Percentiles rank a stretch among this genome's conserved stretches.
Evolutionary conservation across 1,139 yeast species (phyloP).

Genomic region (Kodamaea plutei): DNA sequence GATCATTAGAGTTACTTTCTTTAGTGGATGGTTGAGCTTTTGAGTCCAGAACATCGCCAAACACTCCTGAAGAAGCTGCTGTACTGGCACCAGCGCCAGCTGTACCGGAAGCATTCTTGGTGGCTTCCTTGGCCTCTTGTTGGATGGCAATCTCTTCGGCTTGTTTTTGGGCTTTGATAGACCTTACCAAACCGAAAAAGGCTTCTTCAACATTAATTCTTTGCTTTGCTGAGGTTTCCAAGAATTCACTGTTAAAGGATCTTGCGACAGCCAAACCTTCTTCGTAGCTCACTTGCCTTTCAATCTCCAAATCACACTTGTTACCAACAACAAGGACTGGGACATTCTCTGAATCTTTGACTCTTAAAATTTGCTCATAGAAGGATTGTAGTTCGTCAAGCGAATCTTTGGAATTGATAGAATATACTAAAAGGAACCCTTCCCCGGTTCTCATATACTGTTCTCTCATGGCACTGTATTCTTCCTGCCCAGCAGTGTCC

Average conservation of each 20-base stretch:
- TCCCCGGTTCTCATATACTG: slow-evolving; percentile 92
- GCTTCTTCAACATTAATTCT: slow-evolving; percentile 93
- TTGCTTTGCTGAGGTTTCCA: slow-evolving; percentile 92
- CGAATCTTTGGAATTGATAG: slow-evolving; percentile 75
- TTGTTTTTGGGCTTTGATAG: slow-evolving; percentile 42
- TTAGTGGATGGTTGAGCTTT: no score
- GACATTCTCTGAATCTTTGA: slow-evolving; percentile 72
- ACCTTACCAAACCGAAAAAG: slow-evolving; percentile 70
- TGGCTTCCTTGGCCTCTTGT: background rate
- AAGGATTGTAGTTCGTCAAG: slow-evolving; percentile 75
- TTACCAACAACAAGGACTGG: slow-evolving; percentile 76
- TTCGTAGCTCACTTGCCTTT: slow-evolving; percentile 75
- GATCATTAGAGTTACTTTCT: no score
- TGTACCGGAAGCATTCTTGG: slow-evolving; percentile 2
- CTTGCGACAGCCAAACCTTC: slow-evolving; percentile 80
- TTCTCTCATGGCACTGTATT: slow-evolving; percentile 93
- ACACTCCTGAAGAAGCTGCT: slow-evolving; percentile 4
- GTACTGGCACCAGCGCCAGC: slow-evolving; percentile 8
- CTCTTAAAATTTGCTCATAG: slow-evolving; percentile 80
- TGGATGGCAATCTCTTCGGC: background rate
- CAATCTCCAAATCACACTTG: slow-evolving; percentile 72
- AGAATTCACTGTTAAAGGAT: slow-evolving; percentile 71
- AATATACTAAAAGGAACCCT: slow-evolving; percentile 80
- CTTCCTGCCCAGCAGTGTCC: slow-evolving; percentile 99
- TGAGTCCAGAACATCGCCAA: slow-evolving; percentile 1